A percentile compares a stretch with the other conserved stretches of the same genome.
phyloP scores from a whole-genome alignment of 2,329 filamentous ascomycete genomes.

The Thermoascus crustaceus region DNA sequence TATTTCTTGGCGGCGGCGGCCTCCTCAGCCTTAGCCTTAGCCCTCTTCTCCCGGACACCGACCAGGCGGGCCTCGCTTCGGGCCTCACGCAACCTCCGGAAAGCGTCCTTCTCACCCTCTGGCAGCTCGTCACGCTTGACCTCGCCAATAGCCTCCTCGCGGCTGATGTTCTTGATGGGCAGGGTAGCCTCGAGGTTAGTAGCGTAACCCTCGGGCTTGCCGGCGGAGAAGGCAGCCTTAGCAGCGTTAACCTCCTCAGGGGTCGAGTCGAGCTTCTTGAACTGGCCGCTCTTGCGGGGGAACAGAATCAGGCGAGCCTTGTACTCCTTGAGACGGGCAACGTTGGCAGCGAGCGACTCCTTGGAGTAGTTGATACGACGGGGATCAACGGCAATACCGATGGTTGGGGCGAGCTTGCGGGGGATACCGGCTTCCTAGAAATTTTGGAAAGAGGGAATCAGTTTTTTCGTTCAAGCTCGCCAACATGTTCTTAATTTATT shows the following conservation, averaged over 20 bases:
- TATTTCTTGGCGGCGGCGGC: conserved; percentile 50
- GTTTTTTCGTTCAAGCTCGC: no score
- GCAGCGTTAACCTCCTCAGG: conserved; percentile 72
- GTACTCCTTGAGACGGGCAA: conserved; percentile 97
- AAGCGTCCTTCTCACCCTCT: conserved; percentile 75
- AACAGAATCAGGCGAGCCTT: conserved; percentile 93
- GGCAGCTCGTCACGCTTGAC: conserved; percentile 77
- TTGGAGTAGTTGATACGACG: conserved; percentile 96
- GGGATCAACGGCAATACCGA: conserved; percentile 94
- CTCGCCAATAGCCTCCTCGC: conserved; percentile 56
- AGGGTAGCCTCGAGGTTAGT: conserved; percentile 52
- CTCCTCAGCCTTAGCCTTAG: conserved; percentile 68
- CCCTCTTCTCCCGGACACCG: conserved; percentile 88
- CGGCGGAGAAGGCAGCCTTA: conserved; percentile 45
- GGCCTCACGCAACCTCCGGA: conserved; percentile 73
- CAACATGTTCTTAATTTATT: no score
- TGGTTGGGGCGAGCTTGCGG: conserved; percentile 86
- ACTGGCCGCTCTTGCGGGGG: conserved; percentile 86
- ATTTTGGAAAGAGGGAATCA: no score
- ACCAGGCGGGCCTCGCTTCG: conserved; percentile 73
- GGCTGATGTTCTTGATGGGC: conserved; percentile 60
- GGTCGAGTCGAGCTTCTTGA: conserved; percentile 84
- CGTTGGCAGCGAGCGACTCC: conserved; percentile 90
- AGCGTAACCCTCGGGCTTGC: conserved; percentile 46
- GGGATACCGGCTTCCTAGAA: conserved; percentile 84